Percentiles rank a stretch among this genome's conserved stretches.
Evolutionary conservation across 768 basidiomycete species (phyloP).

Genomic region (Collybia nuda): DNA sequence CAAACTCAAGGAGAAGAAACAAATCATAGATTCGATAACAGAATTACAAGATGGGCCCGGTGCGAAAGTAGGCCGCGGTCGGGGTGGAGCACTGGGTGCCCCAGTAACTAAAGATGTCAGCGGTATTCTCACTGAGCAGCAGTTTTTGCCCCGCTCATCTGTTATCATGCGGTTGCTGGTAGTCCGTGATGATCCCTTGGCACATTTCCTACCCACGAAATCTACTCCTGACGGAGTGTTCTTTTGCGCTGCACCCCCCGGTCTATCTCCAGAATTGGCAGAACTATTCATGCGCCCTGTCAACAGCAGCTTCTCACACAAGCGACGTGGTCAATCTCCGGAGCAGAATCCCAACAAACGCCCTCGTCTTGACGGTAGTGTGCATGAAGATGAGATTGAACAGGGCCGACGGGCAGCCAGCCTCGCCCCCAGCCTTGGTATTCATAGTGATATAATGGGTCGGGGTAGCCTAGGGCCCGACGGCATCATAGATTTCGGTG

Average conservation of each 20-base stretch:
- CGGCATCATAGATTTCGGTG: constrained; percentile 60
- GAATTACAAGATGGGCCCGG: constrained; percentile 73
- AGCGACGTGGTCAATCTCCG: constrained; percentile 61
- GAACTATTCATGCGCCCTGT: constrained; percentile 84
- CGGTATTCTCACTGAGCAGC: constrained; percentile 76
- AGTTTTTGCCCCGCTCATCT: constrained; percentile 82
- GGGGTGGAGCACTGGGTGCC: constrained; percentile 48
- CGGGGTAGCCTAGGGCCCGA: constrained; percentile 56
- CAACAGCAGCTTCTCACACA: constrained; percentile 43
- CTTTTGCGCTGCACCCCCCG: constrained; percentile 85
- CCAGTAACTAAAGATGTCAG: constrained; percentile 59
- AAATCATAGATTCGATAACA: constrained; percentile 88
- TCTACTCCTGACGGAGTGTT: constrained; percentile 69
- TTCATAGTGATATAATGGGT: constrained; percentile 56
- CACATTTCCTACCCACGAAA: constrained; percentile 84
- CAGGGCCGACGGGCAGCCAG: constrained; percentile 68
- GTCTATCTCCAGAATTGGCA: constrained; percentile 76
- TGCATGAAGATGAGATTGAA: constrained; percentile 67
- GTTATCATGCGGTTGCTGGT: constrained; percentile 84
- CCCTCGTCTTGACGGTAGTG: constrained; percentile 49
- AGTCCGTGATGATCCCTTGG: constrained; percentile 80
- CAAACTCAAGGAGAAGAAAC: constrained; percentile 74
- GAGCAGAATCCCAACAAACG: constrained; percentile 61
- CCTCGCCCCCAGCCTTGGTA: constrained; percentile 56
- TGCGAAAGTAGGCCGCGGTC: constrained; percentile 54